Base-by-base conservation (phyloP, 495 filamentous ascomycete species). In the Umbilicaria muhlenbergii region DNA sequence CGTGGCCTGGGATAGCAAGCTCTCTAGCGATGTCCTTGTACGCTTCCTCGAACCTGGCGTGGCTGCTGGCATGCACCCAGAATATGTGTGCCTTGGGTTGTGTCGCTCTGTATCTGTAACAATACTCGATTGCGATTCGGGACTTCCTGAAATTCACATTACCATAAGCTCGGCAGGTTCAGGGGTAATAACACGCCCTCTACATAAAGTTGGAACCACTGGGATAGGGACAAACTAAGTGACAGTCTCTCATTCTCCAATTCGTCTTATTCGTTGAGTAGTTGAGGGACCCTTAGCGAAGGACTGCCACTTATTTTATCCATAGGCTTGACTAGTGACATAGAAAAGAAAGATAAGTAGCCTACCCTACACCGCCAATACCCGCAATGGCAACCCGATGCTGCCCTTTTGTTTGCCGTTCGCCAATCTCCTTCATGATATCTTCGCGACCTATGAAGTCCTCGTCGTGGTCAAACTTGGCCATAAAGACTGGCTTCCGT, bases 351-450 rank as follows among this genome's bases (percentile, higher is more conserved):
- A 15, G 33, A 24, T 14, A 24, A 8, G 32, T 15, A 15, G 42
- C 51, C 40, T 58, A 72, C 68, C 69, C 69, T 33, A 71, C 58
- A 13, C 69, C 69, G n/a, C 68, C 69, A 14, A 72, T 51, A 2
- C 67, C 68, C 39, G 48, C 54, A 32, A 71, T 55, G 7, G 66
- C 58, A 2, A 54, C 53, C 31, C 60, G 50, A 16, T 40, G 45
- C 41, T 38, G 36, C 40, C 16, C 40, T 42, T 15, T 46, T 42
- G 36, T 48, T 19, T 38, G 62, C 47, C 46, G 32, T 7, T 48
- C 11, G 17, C 53, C 43, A 31, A 73, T 60, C 18, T 53, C 39
- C 7, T 39, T 38, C 28, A 73, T 50, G 8, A 59, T 58, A 2
- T 41, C 36, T 39, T 63, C 47, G 8, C 68, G 63, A 33, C 61